Percentiles rank a stretch among this genome's conserved stretches.
Conservation (phyloP, 208 protist species). For the Tritrichomonas foetus region DNA sequence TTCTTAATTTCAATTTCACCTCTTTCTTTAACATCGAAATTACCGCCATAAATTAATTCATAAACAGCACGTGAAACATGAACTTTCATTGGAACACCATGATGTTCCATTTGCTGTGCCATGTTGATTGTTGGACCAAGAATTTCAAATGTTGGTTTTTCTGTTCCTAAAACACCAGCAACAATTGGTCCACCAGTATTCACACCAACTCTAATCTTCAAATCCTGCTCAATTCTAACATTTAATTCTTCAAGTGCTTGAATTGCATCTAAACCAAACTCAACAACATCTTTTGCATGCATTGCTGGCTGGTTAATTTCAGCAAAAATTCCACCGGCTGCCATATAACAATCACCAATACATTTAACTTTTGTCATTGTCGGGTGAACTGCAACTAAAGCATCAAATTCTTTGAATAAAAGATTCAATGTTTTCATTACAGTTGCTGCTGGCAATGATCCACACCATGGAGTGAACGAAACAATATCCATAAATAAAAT, state of each 20-base stretch:
- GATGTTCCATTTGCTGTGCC: no score
- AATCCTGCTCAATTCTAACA: neutral
- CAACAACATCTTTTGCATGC: neutral
- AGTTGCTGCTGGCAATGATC: neutral
- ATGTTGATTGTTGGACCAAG: no score
- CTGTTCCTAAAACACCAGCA: no score
- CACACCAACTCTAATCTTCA: neutral
- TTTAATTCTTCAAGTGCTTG: neutral
- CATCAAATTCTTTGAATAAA: neutral
- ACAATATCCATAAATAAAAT: conserved; percentile 11
- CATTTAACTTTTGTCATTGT: conserved; percentile 37
- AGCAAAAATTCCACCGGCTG: neutral
- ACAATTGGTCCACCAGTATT: no score
- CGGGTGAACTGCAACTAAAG: neutral
- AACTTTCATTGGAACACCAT: no score
- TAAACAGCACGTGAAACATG: no score
- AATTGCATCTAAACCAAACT: neutral
- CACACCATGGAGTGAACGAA: neutral
- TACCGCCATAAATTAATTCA: neutral
- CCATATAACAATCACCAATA: conserved; percentile 30
- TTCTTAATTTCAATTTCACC: conserved; percentile 14
- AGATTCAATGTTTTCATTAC: neutral
- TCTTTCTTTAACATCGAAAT: no score
- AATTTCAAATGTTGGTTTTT: no score
- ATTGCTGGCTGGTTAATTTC: neutral